phyloP scores from a whole-genome alignment of 768 basidiomycete genomes.

The Pleurotus platypus region DNA sequence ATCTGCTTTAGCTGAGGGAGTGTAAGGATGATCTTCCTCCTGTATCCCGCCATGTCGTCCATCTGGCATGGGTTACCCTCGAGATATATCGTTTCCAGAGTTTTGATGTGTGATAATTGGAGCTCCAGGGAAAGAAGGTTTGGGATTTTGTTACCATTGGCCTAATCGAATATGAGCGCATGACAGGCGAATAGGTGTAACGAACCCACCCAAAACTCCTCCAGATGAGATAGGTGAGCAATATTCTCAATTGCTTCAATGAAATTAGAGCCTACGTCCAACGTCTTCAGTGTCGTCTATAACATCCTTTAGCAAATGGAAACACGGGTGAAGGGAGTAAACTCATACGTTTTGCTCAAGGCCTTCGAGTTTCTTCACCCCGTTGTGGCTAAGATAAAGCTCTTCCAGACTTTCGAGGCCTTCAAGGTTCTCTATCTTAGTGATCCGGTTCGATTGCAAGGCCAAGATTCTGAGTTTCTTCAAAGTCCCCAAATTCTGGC shows the following conservation, averaged over 20 bases:
- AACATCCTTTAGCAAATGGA: too few relatives aligned
- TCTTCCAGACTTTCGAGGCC: constrained; percentile 74
- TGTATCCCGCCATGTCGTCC: constrained; percentile 71
- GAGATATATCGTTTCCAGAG: constrained; percentile 86
- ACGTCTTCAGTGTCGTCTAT: constrained; percentile 61
- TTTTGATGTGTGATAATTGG: constrained; percentile 55
- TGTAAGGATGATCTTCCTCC: constrained; percentile 85
- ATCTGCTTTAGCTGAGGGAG: constrained; percentile 90
- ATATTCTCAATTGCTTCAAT: constrained; percentile 78
- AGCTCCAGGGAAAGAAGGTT: constrained; percentile 64
- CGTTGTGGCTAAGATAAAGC: constrained; percentile 93
- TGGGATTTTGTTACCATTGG: constrained; percentile 84
- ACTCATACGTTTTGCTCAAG: constrained; percentile 73
- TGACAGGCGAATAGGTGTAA: not conserved
- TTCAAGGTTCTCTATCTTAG: constrained; percentile 80
- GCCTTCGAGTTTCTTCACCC: constrained; percentile 78
- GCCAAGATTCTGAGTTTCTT: constrained; percentile 81
- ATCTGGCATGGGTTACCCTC: constrained; percentile 93
- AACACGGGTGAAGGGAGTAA: not conserved
- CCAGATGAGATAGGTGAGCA: constrained; percentile 70
- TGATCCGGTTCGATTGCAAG: constrained; percentile 91
- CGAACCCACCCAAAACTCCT: constrained; percentile 87
- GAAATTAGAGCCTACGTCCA: constrained; percentile 88
- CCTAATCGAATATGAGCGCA: constrained; percentile 37
- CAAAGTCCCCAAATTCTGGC: constrained; percentile 66